Evolutionary conservation across 495 filamentous ascomycete genomes (phyloP).

Genomic region (Penicillium cinerascens): DNA sequence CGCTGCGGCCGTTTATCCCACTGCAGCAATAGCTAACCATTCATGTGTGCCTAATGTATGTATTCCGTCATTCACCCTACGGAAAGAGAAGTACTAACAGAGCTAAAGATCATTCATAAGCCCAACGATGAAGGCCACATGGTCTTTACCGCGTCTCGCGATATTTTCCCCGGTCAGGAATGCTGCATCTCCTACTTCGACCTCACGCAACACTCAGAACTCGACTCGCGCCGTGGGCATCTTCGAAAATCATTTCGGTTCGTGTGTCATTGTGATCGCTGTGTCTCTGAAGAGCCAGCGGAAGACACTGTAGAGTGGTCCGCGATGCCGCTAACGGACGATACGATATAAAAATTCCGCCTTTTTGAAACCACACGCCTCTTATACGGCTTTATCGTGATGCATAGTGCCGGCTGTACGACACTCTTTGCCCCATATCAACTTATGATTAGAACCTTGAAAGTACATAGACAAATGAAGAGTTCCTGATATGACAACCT

Average conservation of each 20-base stretch:
- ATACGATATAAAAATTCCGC: neutral
- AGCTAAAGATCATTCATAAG: constrained; percentile 31
- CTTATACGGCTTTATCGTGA: neutral
- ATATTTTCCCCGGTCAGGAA: constrained; percentile 36
- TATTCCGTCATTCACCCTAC: neutral
- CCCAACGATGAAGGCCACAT: constrained; percentile 34
- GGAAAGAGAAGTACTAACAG: constrained; percentile 1
- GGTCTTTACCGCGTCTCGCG: constrained; percentile 34
- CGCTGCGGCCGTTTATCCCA: constrained; percentile 38
- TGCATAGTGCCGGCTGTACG: neutral
- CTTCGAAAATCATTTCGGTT: constrained; percentile 33
- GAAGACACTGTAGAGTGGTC: constrained; percentile 12
- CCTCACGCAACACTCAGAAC: constrained; percentile 20
- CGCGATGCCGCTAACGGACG: constrained; percentile 17
- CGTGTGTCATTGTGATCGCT: constrained; percentile 31
- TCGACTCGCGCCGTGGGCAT: constrained; percentile 26
- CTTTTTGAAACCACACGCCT: neutral
- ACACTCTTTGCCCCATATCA: neutral
- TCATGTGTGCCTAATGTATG: constrained; percentile 37
- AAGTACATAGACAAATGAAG: neutral
- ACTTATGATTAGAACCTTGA: neutral
- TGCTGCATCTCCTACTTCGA: constrained; percentile 44
- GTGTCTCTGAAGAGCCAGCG: constrained; percentile 23
- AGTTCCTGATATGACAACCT: neutral
- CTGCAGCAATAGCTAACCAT: constrained; percentile 38